A percentile compares a stretch with the other conserved stretches of the same genome.
Evolutionary conservation across 2,329 filamentous ascomycete genomes (phyloP).

Genomic region (Tolypocladium album): DNA sequence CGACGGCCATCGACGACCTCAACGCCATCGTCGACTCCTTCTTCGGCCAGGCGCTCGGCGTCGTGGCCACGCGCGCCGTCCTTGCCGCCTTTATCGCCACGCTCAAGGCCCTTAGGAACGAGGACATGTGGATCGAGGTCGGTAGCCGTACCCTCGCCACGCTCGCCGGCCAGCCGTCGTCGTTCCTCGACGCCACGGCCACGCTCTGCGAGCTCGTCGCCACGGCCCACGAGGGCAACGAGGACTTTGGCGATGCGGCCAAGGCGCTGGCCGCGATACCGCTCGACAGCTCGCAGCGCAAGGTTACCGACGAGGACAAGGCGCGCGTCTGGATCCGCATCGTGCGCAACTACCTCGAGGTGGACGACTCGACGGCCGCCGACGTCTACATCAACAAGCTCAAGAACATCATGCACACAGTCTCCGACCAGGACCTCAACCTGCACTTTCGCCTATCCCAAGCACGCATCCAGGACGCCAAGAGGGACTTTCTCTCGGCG

Average conservation of each 20-base stretch:
- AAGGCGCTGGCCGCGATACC: conserved; percentile 72
- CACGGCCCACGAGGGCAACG: conserved; percentile 68
- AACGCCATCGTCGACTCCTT: conserved; percentile 57
- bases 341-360: conserved; percentile 86
- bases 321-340: conserved; percentile 87
- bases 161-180: conserved; percentile 51
- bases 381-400: conserved; percentile 88
- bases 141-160: conserved; percentile 62
- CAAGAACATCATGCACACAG: conserved; percentile 79
- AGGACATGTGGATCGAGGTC: conserved; percentile 62
- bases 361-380: conserved; percentile 78
- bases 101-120: conserved; percentile 49
- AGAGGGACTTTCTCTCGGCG: conserved; percentile 80
- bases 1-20: conserved; percentile 42
- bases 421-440: conserved; percentile 61
- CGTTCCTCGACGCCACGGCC: conserved; percentile 75
- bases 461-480: conserved; percentile 85
- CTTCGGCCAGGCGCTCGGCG: conserved; percentile 58
- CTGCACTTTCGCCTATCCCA: conserved; percentile 86
- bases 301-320: conserved; percentile 72
- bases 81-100: conserved; percentile 55
- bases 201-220: conserved; percentile 72
- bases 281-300: conserved; percentile 79
- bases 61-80: conserved; percentile 64
- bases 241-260: conserved; percentile 73